phyloP scores from a whole-genome alignment of 306 rosid genomes.

The Cicer yamashitae region DNA sequence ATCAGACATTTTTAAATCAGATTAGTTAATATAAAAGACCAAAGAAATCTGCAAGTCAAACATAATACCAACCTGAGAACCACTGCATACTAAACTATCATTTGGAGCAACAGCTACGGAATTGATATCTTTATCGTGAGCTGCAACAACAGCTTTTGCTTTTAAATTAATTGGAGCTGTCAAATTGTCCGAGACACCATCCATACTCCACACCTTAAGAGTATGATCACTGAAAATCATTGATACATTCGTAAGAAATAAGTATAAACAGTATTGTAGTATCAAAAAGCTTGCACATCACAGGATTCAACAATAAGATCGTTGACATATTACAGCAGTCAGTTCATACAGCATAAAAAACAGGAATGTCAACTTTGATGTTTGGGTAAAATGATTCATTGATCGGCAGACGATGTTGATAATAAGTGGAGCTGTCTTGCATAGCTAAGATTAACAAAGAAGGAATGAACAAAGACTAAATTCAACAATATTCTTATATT shows the following conservation, averaged over 20 bases:
- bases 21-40: conserved; percentile 24
- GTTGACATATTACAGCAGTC: conserved; percentile 1
- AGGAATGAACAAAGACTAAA: background rate
- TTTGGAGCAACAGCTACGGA: conserved; percentile 94
- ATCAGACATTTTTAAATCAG: conserved; percentile 3
- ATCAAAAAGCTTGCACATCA: background rate
- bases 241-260: conserved; percentile 30
- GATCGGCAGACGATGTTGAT: background rate
- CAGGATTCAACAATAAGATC: conserved; percentile 1
- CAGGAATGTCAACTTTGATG: conserved; percentile 22
- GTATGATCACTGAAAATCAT: conserved; percentile 78
- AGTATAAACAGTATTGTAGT: conserved; percentile 10
- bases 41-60: conserved; percentile 29
- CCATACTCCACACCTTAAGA: conserved; percentile 90
- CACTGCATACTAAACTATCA: conserved; percentile 93
- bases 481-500: background rate
- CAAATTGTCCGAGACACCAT: conserved; percentile 58
- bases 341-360: conserved; percentile 31
- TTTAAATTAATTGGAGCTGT: conserved; percentile 63
- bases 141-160: conserved; percentile 91
- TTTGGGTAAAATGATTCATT: conserved; percentile 9
- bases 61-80: conserved; percentile 83
- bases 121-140: conserved; percentile 97
- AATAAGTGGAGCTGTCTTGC: conserved; percentile 11
- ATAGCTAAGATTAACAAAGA: conserved; percentile 11